Evolutionary conservation across 768 basidiomycete genomes (phyloP), one percentile per base, ranked within the genome.

Genomic region (Mycena floridula): DNA sequence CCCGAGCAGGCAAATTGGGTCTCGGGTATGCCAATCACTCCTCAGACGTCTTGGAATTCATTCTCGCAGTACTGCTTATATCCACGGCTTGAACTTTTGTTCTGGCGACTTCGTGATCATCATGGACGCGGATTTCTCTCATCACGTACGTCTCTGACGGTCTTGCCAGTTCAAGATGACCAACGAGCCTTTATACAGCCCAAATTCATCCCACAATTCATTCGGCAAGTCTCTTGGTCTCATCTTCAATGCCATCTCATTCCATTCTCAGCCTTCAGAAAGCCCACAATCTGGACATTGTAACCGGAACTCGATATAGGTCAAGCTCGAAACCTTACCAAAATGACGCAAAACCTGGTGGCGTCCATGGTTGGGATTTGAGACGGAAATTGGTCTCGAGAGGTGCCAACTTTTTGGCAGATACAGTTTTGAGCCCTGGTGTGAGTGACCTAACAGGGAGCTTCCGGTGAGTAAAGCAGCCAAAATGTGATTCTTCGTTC

Each of bases 111-210:
- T 93, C 66, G 89, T 93, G 18, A 89, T 94, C 58, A 94, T 95
- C 60, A 95, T 95, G 92, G 92, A 95, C 55, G 92, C 92, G 41
- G 92, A 95, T 66, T 93, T 95, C 64, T 93, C 90, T 5, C 92
- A 95, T 57, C 92, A 95, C 53, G 91, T 91, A 65, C 37, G 85
- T 66, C 16, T 47, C 36, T 23, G 44, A 40, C 42, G 51, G 27
- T 56, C 42, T 42, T n/a, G n/a, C n/a, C n/a, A n/a, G n/a, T n/a
- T n/a, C n/a, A n/a, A n/a, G n/a, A n/a, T n/a, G n/a, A n/a, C n/a
- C n/a, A n/a, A n/a, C n/a, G n/a, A n/a, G n/a, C n/a, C 7, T 21
- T 35, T 25, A 20, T 26, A 7, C 43, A 93, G 92, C 92, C 92
- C 30, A 95, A 94, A 66, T 95, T 93, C 61, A 93, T 95, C 45